Evolutionary conservation across 202 grass and related monocot species (phyloP), one percentile per base, ranked within the genome.

Genomic region (Eragrostis tef): DNA sequence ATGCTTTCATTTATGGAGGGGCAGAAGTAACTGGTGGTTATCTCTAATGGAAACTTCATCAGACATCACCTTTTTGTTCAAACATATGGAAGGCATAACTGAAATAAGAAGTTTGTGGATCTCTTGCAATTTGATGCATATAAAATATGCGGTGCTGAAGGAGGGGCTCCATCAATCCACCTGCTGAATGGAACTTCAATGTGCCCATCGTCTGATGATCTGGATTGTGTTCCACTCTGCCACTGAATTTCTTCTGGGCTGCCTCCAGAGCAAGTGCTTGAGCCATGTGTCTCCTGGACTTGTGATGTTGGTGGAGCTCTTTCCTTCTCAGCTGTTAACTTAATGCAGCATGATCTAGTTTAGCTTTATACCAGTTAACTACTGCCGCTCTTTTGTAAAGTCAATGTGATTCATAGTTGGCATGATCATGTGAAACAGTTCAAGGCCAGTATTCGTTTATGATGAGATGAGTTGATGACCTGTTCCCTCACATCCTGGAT

Each of bases 241-340:
- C 25, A 57, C 49, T 78, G 79, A 69, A 22, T 70, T 91, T 65
- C 84, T 87, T 85, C 85, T 83, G 70, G 71, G 61, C 70, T 78
- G 56, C 80, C 63, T 87, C 64, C 70, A 67, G 79, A 75, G 60
- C 67, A 78, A 86, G 75, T 74, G 73, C 70, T 89, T 54, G 77
- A 71, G 56, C 70, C 22, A 68, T 25, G 77, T 87, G 44, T 78
- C 81, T 82, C 81, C 69, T 89, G 62, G 42, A 45, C 75, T 81
- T 75, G 22, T 48, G 68, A 86, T 81, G 88, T 85, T 84, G 89
- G 72, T 94, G 87, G 92, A 94, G 74, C 75, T 89, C 84, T 94
- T 80, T 78, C 79, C 79, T 58, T 85, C 71, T 72, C 61, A 50
- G 84, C 83, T 81, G 63, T 74, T 89, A 71, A 81, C 70, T 83